phyloP scores from a whole-genome alignment of 2,329 filamentous ascomycete genomes.

The Allantophomopsis lycopodina region DNA sequence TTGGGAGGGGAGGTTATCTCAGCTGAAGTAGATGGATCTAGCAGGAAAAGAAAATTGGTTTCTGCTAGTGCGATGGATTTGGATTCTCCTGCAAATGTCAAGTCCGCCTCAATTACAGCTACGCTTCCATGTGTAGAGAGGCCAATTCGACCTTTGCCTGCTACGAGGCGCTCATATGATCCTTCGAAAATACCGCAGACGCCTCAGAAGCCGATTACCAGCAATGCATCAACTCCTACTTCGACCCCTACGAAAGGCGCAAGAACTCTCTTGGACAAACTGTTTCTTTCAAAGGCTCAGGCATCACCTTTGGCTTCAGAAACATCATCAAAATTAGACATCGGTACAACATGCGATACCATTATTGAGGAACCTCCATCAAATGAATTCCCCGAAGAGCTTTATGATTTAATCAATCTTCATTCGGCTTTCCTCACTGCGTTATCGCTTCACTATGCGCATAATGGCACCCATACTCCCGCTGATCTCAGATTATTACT shows the following conservation, averaged over 20 bases:
- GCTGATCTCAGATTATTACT: slow-evolving; percentile 48
- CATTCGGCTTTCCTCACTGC: slow-evolving; percentile 56
- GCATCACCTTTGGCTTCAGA: slow-evolving; percentile 1
- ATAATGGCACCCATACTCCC: slow-evolving; percentile 49
- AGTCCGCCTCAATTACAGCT: slow-evolving; percentile 1
- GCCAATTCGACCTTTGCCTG: slow-evolving; percentile 6
- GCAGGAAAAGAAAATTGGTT: slow-evolving; percentile 17
- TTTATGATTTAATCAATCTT: slow-evolving; percentile 46
- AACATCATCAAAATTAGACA: slow-evolving; percentile 2
- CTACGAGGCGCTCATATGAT: slow-evolving; percentile 1
- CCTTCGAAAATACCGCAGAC: slow-evolving; percentile 10
- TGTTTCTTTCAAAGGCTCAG: slow-evolving; percentile 11
- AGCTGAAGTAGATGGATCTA: slow-evolving; percentile 14
- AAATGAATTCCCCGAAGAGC: slow-evolving; percentile 31
- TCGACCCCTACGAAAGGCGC: slow-evolving; percentile 18
- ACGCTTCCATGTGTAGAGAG: not conserved
- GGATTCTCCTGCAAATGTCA: slow-evolving; percentile 4
- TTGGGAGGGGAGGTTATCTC: slow-evolving; percentile 18
- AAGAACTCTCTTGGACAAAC: slow-evolving; percentile 13
- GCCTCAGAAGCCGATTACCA: slow-evolving; percentile 9
- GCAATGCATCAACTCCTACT: slow-evolving; percentile 3
- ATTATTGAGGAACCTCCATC: slow-evolving; percentile 2
- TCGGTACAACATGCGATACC: slow-evolving; percentile 4
- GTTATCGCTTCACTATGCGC: slow-evolving; percentile 53
- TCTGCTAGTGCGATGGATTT: slow-evolving; percentile 2